These are phyloP conservation scores for Nemania abortiva DNA, from an alignment of 2,329 filamentous ascomycete genomes.

Conservation along the genomic window DNA sequence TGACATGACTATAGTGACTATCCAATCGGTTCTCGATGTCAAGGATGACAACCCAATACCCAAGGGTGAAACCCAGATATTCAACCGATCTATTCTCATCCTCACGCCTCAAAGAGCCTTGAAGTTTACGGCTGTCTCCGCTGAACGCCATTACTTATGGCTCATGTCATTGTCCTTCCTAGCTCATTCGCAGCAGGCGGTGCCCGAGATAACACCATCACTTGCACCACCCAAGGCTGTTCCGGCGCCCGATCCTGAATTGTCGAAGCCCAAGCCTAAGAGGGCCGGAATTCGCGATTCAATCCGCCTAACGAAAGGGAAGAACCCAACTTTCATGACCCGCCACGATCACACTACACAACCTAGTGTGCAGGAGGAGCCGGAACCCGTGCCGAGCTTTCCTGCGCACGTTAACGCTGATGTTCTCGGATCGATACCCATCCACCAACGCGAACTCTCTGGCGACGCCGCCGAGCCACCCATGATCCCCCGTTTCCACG, in stretches of 20 bases:
- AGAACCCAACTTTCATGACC: slow-evolving; percentile 57
- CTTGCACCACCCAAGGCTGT: slow-evolving; percentile 61
- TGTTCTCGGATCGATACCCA: slow-evolving; percentile 49
- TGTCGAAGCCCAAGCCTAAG: slow-evolving; percentile 62
- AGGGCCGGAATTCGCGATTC: slow-evolving; percentile 81
- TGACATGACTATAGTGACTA: slow-evolving; percentile 72
- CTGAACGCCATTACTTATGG: slow-evolving; percentile 95
- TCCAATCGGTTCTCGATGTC: slow-evolving; percentile 96
- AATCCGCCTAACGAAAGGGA: slow-evolving; percentile 87
- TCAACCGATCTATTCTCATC: slow-evolving; percentile 95
- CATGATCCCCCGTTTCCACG: slow-evolving; percentile 76
- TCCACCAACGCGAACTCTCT: slow-evolving; percentile 63
- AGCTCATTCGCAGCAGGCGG: slow-evolving; percentile 85
- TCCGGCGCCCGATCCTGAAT: slow-evolving; percentile 58
- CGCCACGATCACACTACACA: slow-evolving; percentile 48
- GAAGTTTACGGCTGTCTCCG: slow-evolving; percentile 88
- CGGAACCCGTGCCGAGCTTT: slow-evolving; percentile 35
- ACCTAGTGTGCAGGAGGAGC: slow-evolving; percentile 30
- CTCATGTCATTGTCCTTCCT: slow-evolving; percentile 94
- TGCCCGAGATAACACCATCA: slow-evolving; percentile 72
- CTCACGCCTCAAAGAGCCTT: slow-evolving; percentile 92
- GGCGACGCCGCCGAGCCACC: slow-evolving; percentile 77
- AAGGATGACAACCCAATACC: slow-evolving; percentile 92
- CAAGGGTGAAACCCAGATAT: slow-evolving; percentile 74
- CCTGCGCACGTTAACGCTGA: slow-evolving; percentile 51